A percentile compares a stretch with the other conserved stretches of the same genome.
These are phyloP conservation scores for Didymella arachidicola DNA, from an alignment of 2,329 filamentous ascomycete species.

Conservation along the genomic window DNA sequence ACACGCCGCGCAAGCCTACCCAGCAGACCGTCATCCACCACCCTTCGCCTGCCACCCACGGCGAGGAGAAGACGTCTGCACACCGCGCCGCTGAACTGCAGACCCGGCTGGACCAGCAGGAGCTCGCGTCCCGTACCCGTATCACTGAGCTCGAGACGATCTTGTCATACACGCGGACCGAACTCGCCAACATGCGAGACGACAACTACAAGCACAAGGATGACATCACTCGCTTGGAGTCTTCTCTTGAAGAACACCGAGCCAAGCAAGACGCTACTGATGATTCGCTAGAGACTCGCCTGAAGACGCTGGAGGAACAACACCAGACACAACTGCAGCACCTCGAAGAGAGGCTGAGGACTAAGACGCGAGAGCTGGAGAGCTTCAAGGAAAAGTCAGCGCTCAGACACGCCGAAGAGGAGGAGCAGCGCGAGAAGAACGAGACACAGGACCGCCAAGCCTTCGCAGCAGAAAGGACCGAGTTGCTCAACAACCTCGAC, in stretches of 20 bases:
- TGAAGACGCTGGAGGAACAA: slow-evolving; percentile 34
- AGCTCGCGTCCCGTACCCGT: slow-evolving; percentile 38
- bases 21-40: slow-evolving; percentile 48
- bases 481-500: slow-evolving; percentile 33
- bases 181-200: slow-evolving; percentile 40
- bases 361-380: slow-evolving; percentile 24
- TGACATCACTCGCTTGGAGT: slow-evolving; percentile 27
- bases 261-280: slow-evolving; percentile 20
- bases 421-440: slow-evolving; percentile 11
- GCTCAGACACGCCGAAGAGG: slow-evolving; percentile 21
- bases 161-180: slow-evolving; percentile 43
- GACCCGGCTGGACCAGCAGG: slow-evolving; percentile 38
- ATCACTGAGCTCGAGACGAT: slow-evolving; percentile 48
- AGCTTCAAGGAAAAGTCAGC: slow-evolving; percentile 29
- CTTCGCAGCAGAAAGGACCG: slow-evolving; percentile 9
- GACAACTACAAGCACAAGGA: slow-evolving; percentile 45
- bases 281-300: slow-evolving; percentile 17
- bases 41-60: slow-evolving; percentile 24
- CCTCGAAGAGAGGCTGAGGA: slow-evolving; percentile 37
- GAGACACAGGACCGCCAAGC: slow-evolving; percentile 14
- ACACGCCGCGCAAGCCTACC: slow-evolving; percentile 48
- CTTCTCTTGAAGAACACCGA: slow-evolving; percentile 26
- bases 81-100: slow-evolving; percentile 37
- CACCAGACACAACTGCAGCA: slow-evolving; percentile 36
- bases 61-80: slow-evolving; percentile 24